Evolutionary conservation across 148 eudicot genomes (phyloP), one percentile per base, ranked within the genome.

Genomic region (Dysphania ambrosioides): DNA sequence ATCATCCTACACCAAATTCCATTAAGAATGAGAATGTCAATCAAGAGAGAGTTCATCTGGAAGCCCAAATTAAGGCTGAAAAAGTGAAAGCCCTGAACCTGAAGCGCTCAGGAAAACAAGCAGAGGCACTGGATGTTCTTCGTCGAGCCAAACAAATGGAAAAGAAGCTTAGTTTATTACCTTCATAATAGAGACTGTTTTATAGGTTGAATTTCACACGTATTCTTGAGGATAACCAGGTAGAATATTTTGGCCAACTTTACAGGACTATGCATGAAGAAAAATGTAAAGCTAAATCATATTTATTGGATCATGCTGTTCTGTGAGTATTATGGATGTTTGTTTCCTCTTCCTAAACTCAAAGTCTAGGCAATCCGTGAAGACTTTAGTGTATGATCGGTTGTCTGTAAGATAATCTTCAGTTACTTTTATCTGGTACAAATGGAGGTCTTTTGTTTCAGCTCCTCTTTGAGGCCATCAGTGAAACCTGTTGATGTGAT

Each of bases 41-140:
- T 29, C 79, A 72, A 36, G 96, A 87, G 79, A 88, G 83, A 71
- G 66, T 53, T 55, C 86, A 89, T 60, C 72, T 94, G 72, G 89
- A 87, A 77, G 87, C 89, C 71, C 86, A 82, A 84, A 91, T 94
- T 18, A 94, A 91, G 83, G 93, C 87, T 1, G 98, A 91, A 78
- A 94, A 85, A 77, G 72, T 87, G 16, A 94, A 89, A 74, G 97
- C 98, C 0, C 31, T 94, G 65, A 82, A 79, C 69, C 73, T 94
- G 57, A 94, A 94, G 80, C 95, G 96, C 29, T 73, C 93, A 44
- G 98, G 98, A 68, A 90, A 90, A 78, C 91, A 94, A 82, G 86
- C 92, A 11, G 97, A 94, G 86, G 98, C 98, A 21, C 74, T 94
- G 70, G 90, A 78, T 79, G 88, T 93, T 75, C 89, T 94, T 68